Evolutionary conservation across 192 early-diverging fungal species (phyloP).

Genomic region (Piromyces finnis): DNA sequence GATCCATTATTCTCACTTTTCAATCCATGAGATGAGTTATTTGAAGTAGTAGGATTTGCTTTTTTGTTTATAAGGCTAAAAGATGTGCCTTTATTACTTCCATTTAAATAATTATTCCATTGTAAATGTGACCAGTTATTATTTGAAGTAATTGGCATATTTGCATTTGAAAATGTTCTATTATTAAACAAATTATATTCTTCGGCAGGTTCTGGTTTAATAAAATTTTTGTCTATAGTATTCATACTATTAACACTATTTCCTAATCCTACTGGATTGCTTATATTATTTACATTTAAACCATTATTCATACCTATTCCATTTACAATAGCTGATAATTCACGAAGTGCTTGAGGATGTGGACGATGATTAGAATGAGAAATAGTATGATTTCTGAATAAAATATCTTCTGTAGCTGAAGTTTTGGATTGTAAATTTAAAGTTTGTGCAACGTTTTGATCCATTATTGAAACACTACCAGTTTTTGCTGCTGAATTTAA

Average conservation of each 20-base stretch:
- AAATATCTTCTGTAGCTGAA: not conserved
- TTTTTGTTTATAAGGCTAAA: not conserved
- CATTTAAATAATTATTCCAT: not conserved
- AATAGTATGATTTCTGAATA: not conserved
- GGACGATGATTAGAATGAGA: not conserved
- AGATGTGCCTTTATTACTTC: not conserved
- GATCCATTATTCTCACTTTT: no score
- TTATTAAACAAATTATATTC: not conserved
- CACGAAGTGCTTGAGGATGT: not conserved
- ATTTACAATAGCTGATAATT: not conserved
- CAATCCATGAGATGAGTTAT: no score
- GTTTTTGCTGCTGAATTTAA: not conserved
- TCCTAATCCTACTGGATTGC: not conserved
- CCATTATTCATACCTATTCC: not conserved
- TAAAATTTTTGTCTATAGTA: not conserved
- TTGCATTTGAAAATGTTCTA: not conserved
- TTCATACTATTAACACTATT: not conserved
- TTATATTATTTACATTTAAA: not conserved
- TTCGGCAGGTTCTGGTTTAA: not conserved
- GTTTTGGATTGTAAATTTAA: not conserved
- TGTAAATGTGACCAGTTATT: not conserved
- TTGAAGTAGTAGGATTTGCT: not conserved
- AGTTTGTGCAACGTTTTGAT: not conserved
- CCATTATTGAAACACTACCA: not conserved
- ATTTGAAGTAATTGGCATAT: not conserved